A percentile compares a stretch with the other conserved stretches of the same genome.
Conservation (phyloP, 192 early-diverging fungal species). For the Backusella morwellensis region DNA sequence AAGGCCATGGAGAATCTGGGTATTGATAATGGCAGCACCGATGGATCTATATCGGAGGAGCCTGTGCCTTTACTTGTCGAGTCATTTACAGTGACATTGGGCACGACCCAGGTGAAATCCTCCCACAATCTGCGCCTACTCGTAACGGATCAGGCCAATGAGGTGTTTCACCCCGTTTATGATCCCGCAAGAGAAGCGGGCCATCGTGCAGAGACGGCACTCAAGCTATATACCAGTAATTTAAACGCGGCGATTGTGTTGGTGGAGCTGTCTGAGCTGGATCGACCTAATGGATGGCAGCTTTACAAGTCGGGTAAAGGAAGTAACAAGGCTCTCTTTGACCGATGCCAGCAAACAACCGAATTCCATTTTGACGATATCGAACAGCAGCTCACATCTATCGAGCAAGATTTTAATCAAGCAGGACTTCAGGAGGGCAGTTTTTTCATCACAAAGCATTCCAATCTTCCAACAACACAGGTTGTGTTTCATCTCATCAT, state of each 20-base stretch:
- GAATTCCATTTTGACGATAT: conserved; percentile 77
- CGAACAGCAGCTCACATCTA: conserved; percentile 56
- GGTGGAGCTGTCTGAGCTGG: conserved; percentile 26
- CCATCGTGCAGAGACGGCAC: conserved; percentile 64
- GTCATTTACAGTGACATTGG: conserved; percentile 68
- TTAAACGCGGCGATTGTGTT: conserved; percentile 57
- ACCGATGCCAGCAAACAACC: conserved; percentile 59
- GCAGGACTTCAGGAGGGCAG: conserved; percentile 55
- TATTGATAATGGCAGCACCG: conserved; percentile 50
- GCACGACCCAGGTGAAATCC: conserved; percentile 66
- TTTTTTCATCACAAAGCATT: conserved; percentile 77
- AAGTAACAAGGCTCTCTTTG: conserved; percentile 53
- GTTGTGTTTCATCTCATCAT: conserved; percentile 76
- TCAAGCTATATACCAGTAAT: conserved; percentile 62
- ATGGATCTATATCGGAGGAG: conserved; percentile 12
- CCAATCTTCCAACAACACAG: conserved; percentile 72
- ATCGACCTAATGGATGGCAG: conserved; percentile 17
- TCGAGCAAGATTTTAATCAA: conserved; percentile 46
- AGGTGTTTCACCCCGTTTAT: conserved; percentile 41
- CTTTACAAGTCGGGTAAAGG: conserved; percentile 31
- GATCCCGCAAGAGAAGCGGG: conserved; percentile 52
- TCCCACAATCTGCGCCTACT: conserved; percentile 67
- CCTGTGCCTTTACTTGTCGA: conserved; percentile 54
- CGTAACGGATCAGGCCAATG: conserved; percentile 44
- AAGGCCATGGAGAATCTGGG: conserved; percentile 67